A percentile compares a stretch with the other conserved stretches of the same genome.
Conservation (phyloP, 345 rosid species). For the Dipteronia sinensis region DNA sequence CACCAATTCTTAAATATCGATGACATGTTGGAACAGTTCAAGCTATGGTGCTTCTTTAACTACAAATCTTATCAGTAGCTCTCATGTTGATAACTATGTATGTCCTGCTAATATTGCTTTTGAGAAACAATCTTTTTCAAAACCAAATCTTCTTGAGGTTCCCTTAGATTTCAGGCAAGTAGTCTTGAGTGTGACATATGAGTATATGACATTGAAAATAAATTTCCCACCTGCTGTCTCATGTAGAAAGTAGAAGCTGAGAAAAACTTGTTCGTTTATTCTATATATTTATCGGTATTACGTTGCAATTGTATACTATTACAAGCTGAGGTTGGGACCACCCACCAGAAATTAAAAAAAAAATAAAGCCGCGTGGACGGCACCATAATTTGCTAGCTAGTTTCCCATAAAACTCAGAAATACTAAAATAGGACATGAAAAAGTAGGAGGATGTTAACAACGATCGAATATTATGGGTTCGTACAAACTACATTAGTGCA, state of each 20-base stretch:
- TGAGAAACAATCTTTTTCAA: background rate
- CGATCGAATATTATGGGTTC: background rate
- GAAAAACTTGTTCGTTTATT: background rate
- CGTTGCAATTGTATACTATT: background rate
- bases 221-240: background rate
- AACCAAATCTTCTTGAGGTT: background rate
- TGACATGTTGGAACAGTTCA: background rate
- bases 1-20: background rate
- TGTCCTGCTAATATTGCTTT: background rate
- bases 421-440: background rate
- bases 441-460: background rate
- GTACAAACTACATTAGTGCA: slow-evolving; percentile 19
- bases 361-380: background rate
- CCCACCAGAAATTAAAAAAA: background rate
- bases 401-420: background rate
- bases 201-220: background rate
- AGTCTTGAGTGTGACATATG: background rate
- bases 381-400: background rate
- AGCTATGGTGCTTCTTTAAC: background rate
- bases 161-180: background rate
- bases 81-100: background rate
- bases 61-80: background rate
- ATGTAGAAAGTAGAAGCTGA: no score
- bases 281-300: no score
- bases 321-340: background rate